Base-by-base conservation (phyloP, 2,329 filamentous ascomycete genomes). In the Ophiostoma australiae region DNA sequence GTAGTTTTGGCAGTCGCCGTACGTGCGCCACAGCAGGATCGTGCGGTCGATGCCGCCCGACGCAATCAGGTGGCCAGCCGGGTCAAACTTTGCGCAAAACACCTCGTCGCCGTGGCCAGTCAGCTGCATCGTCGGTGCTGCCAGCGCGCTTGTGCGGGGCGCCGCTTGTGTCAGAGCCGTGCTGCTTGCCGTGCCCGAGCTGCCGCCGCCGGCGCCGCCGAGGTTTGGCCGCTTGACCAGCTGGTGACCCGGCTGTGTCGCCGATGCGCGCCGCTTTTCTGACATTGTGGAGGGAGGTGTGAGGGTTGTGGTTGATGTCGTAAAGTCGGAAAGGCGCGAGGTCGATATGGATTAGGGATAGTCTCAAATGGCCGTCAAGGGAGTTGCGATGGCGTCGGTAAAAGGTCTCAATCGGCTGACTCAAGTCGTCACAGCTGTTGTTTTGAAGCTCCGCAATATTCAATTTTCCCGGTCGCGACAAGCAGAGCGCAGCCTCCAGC, bases 1-100 rank as follows among this genome's bases (percentile, higher is more conserved):
- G 77, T 97, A 97, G 81, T 99, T 99, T 77, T 97, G 92, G 82
- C 94, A 97, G 76, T 93, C 87, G 77, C 93, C 94, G 73, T 94
- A 93, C 1, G 94, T 96, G 76, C 91, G 89, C 95, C 95, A 99
- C 39, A 99, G 86, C 81, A 98, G 92, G 76, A 99, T 95, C 72
- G 89, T 92, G 76, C 94, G 87, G 78, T 99, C 95, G 92, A 97
- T 97, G 15, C 93, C 95, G 10, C 93, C 94, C 1, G 95, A 98
- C 61, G 95, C 95, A 76, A 98, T 95, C 74, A 93, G 85, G 74
- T 93, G 90, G 63, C 94, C 94, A 1, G 91, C 91, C 2, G 92
- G 91, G 78, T 97, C 93, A 78, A 99, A 99, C 78, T 92, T 90
- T 68, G 92, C 91, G 33, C 92, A 86, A 78, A 98, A 98, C 67